Percentiles rank a stretch among this genome's conserved stretches.
phyloP scores from a whole-genome alignment of 108 stramenopile genomes.

The Pseudonitzschia multiseries region DNA sequence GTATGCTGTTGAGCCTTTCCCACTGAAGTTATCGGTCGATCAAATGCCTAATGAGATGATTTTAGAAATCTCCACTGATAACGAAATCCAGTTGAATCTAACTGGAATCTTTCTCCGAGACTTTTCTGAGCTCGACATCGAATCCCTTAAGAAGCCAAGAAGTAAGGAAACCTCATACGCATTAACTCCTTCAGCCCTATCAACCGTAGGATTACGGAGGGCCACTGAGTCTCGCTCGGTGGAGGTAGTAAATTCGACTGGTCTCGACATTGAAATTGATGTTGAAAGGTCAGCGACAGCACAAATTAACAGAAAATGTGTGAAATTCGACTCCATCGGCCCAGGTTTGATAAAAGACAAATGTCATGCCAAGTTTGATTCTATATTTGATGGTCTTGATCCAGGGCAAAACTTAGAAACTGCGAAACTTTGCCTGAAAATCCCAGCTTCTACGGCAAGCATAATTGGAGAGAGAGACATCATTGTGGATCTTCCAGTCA shows the following conservation, averaged over 20 bases:
- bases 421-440: conserved; percentile 25
- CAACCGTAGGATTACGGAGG: conserved; percentile 50
- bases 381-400: conserved; percentile 23
- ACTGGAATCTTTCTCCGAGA: conserved; percentile 61
- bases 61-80: conserved; percentile 26
- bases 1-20: conserved; percentile 56
- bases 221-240: conserved; percentile 46
- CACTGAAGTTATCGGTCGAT: conserved; percentile 41
- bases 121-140: conserved; percentile 49
- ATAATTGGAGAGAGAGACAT: conserved; percentile 38
- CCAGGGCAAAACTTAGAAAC: conserved; percentile 22
- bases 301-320: not conserved
- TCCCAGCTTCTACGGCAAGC: conserved; percentile 26
- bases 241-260: conserved; percentile 38
- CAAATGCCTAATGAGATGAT: conserved; percentile 73
- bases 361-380: conserved; percentile 24
- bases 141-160: conserved; percentile 16
- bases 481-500: conserved; percentile 35
- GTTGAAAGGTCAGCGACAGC: not conserved
- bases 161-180: conserved; percentile 17
- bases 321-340: conserved; percentile 33
- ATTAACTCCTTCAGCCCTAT: conserved; percentile 45
- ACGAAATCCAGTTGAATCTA: conserved; percentile 50
- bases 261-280: conserved; percentile 42
- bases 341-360: conserved; percentile 29